Conservation (phyloP, 495 filamentous ascomycete species). For the Tuber magnatum region DNA sequence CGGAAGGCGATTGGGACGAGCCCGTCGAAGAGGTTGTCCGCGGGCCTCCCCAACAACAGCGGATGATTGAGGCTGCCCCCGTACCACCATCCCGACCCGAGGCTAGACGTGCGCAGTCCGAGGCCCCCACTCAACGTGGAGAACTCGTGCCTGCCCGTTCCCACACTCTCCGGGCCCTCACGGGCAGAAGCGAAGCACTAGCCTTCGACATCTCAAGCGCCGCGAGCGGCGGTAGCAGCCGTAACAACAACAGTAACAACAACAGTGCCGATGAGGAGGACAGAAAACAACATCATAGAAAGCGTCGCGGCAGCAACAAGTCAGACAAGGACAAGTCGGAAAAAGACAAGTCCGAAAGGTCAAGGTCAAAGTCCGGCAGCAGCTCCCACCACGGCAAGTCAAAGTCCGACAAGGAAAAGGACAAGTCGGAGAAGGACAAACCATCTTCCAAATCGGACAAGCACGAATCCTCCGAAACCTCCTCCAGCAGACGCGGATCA, state of each 20-base stretch:
- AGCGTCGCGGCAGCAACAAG: conserved; percentile 21
- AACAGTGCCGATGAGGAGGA: conserved; percentile 13
- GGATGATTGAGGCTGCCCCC: background rate
- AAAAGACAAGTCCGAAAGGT: conserved; percentile 22
- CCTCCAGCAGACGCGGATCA: background rate
- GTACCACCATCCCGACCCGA: background rate
- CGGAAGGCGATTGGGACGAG: conserved; percentile 50
- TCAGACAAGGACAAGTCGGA: conserved; percentile 23
- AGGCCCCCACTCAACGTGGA: background rate
- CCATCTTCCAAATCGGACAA: background rate
- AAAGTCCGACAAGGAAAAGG: conserved; percentile 10
- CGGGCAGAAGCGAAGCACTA: background rate
- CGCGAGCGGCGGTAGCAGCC: background rate
- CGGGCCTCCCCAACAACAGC: background rate
- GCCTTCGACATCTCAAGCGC: background rate
- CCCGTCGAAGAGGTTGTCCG: conserved; percentile 3
- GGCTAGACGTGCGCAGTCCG: background rate
- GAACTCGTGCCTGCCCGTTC: background rate
- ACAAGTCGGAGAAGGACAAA: conserved; percentile 17
- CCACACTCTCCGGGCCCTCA: background rate
- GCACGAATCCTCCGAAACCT: background rate
- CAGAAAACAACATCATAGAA: conserved; percentile 10
- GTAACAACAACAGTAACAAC: conserved; percentile 7
- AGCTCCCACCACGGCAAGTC: conserved; percentile 5
- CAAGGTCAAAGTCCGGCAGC: conserved; percentile 5